Conservation (phyloP, 1,139 yeast species). For the Suhomyces guaymorum region DNA sequence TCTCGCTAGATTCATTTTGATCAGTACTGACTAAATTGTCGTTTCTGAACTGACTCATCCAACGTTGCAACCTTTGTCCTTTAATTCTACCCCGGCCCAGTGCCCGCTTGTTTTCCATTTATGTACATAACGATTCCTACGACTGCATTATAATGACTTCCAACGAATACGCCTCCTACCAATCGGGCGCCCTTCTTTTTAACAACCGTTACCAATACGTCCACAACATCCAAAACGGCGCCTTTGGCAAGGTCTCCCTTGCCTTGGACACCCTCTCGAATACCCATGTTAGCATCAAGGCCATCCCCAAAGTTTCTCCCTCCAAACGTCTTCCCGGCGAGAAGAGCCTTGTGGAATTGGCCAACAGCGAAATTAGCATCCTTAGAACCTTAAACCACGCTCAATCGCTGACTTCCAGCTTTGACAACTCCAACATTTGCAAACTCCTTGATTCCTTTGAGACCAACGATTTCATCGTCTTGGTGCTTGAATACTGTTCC, state of each 20-base stretch:
- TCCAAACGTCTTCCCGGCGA: conserved; percentile 17
- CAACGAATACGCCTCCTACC: conserved; percentile 37
- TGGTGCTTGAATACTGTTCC: conserved; percentile 52
- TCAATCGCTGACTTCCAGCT: conserved; percentile 31
- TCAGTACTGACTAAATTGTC: too few species aligned
- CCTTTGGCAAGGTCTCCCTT: conserved; percentile 54
- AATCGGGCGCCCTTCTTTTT: conserved; percentile 30
- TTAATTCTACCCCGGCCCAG: conserved; percentile 1
- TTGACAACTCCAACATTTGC: conserved; percentile 44
- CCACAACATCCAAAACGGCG: conserved; percentile 48
- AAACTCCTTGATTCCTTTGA: conserved; percentile 46
- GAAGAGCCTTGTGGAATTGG: conserved; percentile 29
- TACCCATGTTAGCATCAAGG: conserved; percentile 34
- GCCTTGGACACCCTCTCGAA: conserved; percentile 38
- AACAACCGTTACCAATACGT: conserved; percentile 38
- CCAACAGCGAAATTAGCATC: conserved; percentile 48
- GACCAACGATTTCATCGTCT: conserved; percentile 39
- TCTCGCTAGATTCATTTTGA: too few species aligned
- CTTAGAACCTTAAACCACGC: conserved; percentile 35
- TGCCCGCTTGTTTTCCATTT: conserved; percentile 8
- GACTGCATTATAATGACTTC: conserved; percentile 9
- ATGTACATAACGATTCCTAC: conserved; percentile 11
- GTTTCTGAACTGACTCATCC: too few species aligned
- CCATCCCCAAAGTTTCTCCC: conserved; percentile 35
- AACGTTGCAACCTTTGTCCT: too few species aligned